phyloP scores from a whole-genome alignment of 495 filamentous ascomycete species.

The Penicillium silybi region DNA sequence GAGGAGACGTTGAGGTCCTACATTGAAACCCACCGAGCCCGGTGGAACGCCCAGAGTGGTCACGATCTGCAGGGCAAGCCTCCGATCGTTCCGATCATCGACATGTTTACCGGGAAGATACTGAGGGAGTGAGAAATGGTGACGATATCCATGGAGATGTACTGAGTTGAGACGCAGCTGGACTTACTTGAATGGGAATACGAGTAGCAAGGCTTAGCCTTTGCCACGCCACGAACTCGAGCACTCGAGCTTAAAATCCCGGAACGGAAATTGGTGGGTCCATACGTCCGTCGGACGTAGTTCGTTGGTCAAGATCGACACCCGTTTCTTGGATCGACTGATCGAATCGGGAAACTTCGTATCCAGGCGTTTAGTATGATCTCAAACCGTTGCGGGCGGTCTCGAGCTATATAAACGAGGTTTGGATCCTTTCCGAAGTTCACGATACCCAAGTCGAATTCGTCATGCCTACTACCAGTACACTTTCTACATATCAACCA shows the following conservation, averaged over 20 bases:
- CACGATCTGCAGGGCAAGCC: not conserved
- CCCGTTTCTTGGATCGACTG: no score
- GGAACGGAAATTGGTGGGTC: no score
- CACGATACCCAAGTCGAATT: no score
- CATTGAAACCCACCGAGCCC: not conserved
- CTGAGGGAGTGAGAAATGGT: not conserved
- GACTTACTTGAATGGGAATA: not conserved
- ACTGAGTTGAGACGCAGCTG: not conserved
- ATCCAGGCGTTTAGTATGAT: no score
- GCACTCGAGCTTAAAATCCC: not conserved
- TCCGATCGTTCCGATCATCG: conserved; percentile 2
- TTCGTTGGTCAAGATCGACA: no score
- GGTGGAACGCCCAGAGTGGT: not conserved
- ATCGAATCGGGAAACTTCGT: no score
- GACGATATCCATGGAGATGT: not conserved
- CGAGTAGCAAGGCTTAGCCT: not conserved
- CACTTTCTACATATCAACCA: no score
- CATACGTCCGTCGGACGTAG: no score
- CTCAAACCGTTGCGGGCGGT: no score
- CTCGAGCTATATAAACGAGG: no score
- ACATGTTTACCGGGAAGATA: not conserved
- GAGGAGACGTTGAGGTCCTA: not conserved
- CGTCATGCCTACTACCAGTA: no score
- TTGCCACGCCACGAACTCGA: not conserved
- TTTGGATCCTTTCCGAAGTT: no score